Base-by-base conservation (phyloP, 2,329 filamentous ascomycete genomes). In the Nemania serpens region DNA sequence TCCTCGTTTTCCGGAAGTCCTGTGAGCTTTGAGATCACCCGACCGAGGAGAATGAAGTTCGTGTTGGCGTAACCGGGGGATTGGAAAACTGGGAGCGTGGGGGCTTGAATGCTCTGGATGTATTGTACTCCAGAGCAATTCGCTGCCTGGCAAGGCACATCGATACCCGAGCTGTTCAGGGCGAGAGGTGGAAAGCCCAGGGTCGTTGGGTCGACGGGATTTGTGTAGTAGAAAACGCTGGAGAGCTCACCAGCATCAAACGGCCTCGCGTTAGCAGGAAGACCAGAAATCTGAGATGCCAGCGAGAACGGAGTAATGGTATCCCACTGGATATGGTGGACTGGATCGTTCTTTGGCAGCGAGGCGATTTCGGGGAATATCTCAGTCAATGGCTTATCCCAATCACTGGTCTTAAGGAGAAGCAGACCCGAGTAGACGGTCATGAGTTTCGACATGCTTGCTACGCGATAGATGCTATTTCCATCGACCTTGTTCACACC, bases 391-490 rank as follows among this genome's bases (percentile, higher is more conserved):
- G 69, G 68, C 2, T 67, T 69, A n/a, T 72, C 63, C 69, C 77
- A 79, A 51, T 77, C 70, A 1, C 60, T 63, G 5, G 68, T 67
- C 0, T 73, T 70, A 5, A 78, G 61, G 37, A 74, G 64, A 1
- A 77, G 59, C 36, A 80, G 66, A 2, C 75, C 73, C 1, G 76
- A 70, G 43, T 77, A 74, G 33, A 77, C 75, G 0, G 76, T 77
- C 54, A 78, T 68, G 3, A 76, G 66, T 55, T 78, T 80, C 11
- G 73, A 72, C 36, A 75, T 66, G 62, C 76, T 79, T 1, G 77
- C 78, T 15, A 80, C 66, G 13, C 76, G 74, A 63, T 78, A 80
- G 17, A 81, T 77, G 39, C 73, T 76, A 58, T 80, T 68, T n/a
- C 70, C 75, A 60, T 79, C 73, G 3, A 79, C 73, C 22, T 71